phyloP scores from a whole-genome alignment of 257 asterid genomes.

The Fraxinus anomala region DNA sequence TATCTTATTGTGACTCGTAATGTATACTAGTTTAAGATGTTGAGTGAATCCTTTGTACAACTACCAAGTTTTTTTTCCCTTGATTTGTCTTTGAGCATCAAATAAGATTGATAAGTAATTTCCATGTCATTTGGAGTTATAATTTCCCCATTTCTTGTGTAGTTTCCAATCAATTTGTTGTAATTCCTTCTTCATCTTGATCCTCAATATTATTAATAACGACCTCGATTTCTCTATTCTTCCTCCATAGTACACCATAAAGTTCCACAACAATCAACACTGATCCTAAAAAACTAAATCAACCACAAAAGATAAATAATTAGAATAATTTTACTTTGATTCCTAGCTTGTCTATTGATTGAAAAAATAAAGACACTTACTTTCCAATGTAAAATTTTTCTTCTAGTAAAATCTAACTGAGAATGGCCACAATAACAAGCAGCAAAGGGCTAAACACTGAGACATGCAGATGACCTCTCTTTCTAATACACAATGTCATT shows the following conservation, averaged over 20 bases:
- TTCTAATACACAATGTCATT: slow-evolving; percentile 75
- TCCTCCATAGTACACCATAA: slow-evolving; percentile 81
- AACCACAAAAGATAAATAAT: not conserved
- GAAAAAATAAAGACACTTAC: slow-evolving; percentile 40
- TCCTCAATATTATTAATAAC: not conserved
- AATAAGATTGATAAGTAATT: not conserved
- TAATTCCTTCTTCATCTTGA: not conserved
- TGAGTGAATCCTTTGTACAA: not conserved
- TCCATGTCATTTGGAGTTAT: no score
- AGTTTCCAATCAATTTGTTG: not conserved
- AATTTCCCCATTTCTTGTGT: not conserved
- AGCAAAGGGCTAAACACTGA: slow-evolving; percentile 87
- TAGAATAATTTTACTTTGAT: not conserved
- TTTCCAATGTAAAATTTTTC: slow-evolving; percentile 69
- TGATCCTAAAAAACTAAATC: slow-evolving; percentile 65
- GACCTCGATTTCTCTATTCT: slow-evolving; percentile 46
- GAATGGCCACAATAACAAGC: slow-evolving; percentile 76
- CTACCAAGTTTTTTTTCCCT: not conserved
- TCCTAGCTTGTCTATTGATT: not conserved
- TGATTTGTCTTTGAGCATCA: no score
- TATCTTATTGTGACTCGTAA: no score
- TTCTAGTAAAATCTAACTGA: slow-evolving; percentile 80
- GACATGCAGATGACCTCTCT: slow-evolving; percentile 80
- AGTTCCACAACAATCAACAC: slow-evolving; percentile 66
- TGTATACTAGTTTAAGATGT: not conserved